A percentile compares a stretch with the other conserved stretches of the same genome.
phyloP scores from a whole-genome alignment of 768 basidiomycete species.

The Cytidiella melzeri region DNA sequence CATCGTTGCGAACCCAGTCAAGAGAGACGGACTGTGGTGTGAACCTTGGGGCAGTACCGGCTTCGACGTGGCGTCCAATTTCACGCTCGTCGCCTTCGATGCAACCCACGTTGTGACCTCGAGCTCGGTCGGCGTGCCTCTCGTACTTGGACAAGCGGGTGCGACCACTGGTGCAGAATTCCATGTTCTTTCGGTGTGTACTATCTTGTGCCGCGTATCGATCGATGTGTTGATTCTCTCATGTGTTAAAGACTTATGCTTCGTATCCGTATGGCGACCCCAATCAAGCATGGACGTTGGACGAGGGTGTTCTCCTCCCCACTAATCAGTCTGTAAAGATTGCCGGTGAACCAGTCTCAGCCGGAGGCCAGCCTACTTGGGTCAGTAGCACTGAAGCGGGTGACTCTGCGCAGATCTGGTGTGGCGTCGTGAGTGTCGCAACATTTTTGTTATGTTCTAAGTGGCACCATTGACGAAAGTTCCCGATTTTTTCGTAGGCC shows the following conservation, averaged over 20 bases:
- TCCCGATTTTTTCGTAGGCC: slow-evolving; percentile 11
- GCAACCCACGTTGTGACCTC: slow-evolving; percentile 31
- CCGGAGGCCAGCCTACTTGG: slow-evolving; percentile 27
- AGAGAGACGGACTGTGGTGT: too few species aligned
- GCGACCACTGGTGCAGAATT: slow-evolving; percentile 30
- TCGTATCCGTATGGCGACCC: slow-evolving; percentile 46
- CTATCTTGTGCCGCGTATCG: background rate
- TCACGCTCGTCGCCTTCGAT: slow-evolving; percentile 43
- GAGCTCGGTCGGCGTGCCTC: slow-evolving; percentile 39
- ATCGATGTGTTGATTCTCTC: background rate
- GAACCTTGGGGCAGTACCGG: slow-evolving; percentile 22
- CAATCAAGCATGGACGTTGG: background rate
- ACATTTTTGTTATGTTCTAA: background rate
- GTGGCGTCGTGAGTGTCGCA: slow-evolving; percentile 25
- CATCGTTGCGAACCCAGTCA: too few species aligned
- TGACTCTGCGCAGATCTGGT: slow-evolving; percentile 30
- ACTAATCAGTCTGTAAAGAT: slow-evolving; percentile 34
- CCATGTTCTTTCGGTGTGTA: slow-evolving; percentile 39
- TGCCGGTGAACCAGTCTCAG: slow-evolving; percentile 26
- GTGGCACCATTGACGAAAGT: slow-evolving; percentile 3
- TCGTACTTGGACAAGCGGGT: slow-evolving; percentile 28
- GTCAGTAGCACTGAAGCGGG: slow-evolving; percentile 28
- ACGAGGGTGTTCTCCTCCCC: slow-evolving; percentile 26
- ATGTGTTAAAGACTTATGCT: slow-evolving; percentile 34
- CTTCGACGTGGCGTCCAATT: slow-evolving; percentile 29